These are phyloP conservation scores for Trypanosoma lewisi DNA, from an alignment of 208 protist species.

Conservation along the genomic window DNA sequence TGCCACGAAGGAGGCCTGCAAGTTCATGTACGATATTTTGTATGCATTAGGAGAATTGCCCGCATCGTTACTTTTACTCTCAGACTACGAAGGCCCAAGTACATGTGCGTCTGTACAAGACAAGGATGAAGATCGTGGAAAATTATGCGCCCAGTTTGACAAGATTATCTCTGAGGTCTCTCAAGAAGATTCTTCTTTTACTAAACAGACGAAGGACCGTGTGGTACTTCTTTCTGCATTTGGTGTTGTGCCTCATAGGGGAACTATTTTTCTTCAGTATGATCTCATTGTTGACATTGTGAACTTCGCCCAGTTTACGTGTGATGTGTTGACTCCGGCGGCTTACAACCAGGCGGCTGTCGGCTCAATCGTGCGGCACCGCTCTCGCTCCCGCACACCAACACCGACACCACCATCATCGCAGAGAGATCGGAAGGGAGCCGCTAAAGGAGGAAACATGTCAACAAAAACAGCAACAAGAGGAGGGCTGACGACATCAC, in stretches of 20 bases:
- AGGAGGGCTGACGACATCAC: no score
- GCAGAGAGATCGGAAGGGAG: neutral
- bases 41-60: slow-evolving; percentile 50
- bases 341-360: slow-evolving; percentile 18
- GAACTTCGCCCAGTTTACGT: slow-evolving; percentile 67
- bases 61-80: slow-evolving; percentile 37
- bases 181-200: neutral
- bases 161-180: slow-evolving; percentile 20
- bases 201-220: slow-evolving; percentile 25
- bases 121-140: slow-evolving; percentile 32
- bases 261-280: slow-evolving; percentile 59
- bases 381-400: slow-evolving; percentile 10
- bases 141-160: slow-evolving; percentile 46
- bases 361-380: slow-evolving; percentile 4
- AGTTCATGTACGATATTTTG: slow-evolving; percentile 59
- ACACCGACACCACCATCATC: slow-evolving; percentile 3
- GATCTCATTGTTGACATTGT: slow-evolving; percentile 57
- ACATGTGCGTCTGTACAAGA: slow-evolving; percentile 33
- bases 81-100: slow-evolving; percentile 65
- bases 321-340: slow-evolving; percentile 39
- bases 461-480: neutral
- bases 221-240: slow-evolving; percentile 62
- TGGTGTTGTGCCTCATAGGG: slow-evolving; percentile 51
- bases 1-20: slow-evolving; percentile 54
- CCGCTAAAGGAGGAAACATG: neutral